These are phyloP conservation scores for Castanospermum australe DNA, from an alignment of 306 rosid genomes.

Conservation along the genomic window DNA sequence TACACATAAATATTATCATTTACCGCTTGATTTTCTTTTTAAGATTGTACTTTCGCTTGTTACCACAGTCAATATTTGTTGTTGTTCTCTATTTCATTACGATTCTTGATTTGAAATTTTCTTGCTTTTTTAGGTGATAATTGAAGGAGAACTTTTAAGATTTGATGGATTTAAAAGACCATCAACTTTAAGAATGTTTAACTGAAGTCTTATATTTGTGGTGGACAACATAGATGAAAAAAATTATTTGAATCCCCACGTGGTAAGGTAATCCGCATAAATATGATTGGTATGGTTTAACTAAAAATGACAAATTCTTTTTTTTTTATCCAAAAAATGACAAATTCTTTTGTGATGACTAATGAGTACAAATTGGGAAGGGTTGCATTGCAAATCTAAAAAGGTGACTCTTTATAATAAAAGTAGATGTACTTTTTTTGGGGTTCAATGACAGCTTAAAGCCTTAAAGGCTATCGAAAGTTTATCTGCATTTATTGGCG, in stretches of 20 bases:
- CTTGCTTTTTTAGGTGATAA: not conserved
- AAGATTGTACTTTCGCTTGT: no score
- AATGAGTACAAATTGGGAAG: not conserved
- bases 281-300: slow-evolving; percentile 13
- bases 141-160: not conserved
- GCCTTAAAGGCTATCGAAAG: not conserved
- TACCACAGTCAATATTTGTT: no score
- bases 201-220: not conserved
- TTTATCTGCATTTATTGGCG: not conserved
- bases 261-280: slow-evolving; percentile 1
- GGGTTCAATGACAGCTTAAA: slow-evolving; percentile 10
- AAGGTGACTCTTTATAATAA: not conserved
- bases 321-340: not conserved
- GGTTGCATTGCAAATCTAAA: slow-evolving; percentile 1
- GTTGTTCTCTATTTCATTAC: not conserved
- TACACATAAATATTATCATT: no score
- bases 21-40: no score
- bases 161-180: not conserved
- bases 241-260: slow-evolving; percentile 1
- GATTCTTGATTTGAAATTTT: not conserved
- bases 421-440: not conserved
- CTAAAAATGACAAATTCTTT: not conserved
- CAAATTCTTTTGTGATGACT: not conserved
- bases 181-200: not conserved
- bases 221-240: not conserved